Evolutionary conservation across 805 yeast genomes (phyloP), one percentile per base, ranked within the genome.

Genomic region (Spathaspora hagerdaliae): DNA sequence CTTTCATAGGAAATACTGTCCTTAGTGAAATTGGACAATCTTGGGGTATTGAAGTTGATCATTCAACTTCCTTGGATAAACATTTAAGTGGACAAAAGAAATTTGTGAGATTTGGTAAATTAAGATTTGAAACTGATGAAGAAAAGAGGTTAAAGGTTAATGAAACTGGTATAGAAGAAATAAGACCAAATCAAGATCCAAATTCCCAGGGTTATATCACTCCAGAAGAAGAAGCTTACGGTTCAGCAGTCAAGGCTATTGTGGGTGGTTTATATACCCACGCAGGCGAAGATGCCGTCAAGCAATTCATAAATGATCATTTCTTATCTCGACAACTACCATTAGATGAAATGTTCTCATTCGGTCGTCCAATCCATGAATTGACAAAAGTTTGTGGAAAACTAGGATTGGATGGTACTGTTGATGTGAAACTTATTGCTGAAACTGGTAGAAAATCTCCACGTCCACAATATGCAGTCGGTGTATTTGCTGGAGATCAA

Each of bases 41-140:
- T 14, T 94, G 97, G 97, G 99, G 99, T 68, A 82, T 94, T 41
- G 91, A 89, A 65, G 74, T 77, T 13, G 97, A 91, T 60, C 65
- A 68, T 7, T 69, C 81, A 6, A 68, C 87, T 15, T 74, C 82
- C 39, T 64, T 89, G 48, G 82, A 83, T 41, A 80, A 88, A 56
- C 80, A 76, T 55, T 69, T 89, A 53, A 74, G 83, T 31, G 78
- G 84, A 44, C 95, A 85, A 61, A 80, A 86, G 13, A 80, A 78
- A 50, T 75, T 79, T 48, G 74, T 83, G 59, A 77, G 79, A 46
- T 78, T 81, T 56, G 97, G 97, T 38, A 85, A 77, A 64, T 73
- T 83, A 51, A 75, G 88, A 63, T 85, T 41, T 19, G 8, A 27
- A 5, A 47, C 53, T 45, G 64, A 67, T 47, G 49, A 51, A 26